phyloP scores from a whole-genome alignment of 768 basidiomycete species.

The Hygrocybe coccinea region DNA sequence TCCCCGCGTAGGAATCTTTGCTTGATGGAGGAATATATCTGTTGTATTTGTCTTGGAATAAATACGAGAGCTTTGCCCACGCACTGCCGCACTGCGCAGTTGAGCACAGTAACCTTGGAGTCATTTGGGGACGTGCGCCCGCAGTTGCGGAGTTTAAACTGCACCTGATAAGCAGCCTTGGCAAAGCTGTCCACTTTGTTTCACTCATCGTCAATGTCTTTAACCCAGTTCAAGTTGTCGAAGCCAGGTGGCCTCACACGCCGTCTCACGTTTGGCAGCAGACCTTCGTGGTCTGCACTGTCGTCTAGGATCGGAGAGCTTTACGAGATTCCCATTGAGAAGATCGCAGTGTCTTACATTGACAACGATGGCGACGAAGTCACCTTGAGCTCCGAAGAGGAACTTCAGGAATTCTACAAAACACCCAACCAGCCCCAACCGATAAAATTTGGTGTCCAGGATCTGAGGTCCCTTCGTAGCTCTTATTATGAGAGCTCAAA shows the following conservation, averaged over 20 bases:
- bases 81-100: not conserved
- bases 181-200: too few relatives aligned
- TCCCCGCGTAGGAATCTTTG: slow-evolving; percentile 63
- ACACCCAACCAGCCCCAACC: slow-evolving; percentile 28
- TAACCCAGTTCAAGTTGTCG: slow-evolving; percentile 61
- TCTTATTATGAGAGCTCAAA: slow-evolving; percentile 16
- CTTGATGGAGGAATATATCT: slow-evolving; percentile 34
- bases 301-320: slow-evolving; percentile 48
- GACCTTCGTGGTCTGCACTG: slow-evolving; percentile 55
- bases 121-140: slow-evolving; percentile 27
- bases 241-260: slow-evolving; percentile 56
- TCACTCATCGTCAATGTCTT: slow-evolving; percentile 35
- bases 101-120: not conserved
- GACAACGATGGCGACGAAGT: slow-evolving; percentile 73
- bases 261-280: slow-evolving; percentile 46
- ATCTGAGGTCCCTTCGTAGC: slow-evolving; percentile 43
- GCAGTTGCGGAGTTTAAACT: slow-evolving; percentile 41
- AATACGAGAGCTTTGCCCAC: slow-evolving; percentile 12
- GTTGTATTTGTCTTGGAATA: not conserved
- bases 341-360: slow-evolving; percentile 64
- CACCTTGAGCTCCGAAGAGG: slow-evolving; percentile 70
- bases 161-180: not conserved
- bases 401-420: slow-evolving; percentile 68
- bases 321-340: slow-evolving; percentile 51
- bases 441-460: slow-evolving; percentile 60